Evolutionary conservation across 2,329 filamentous ascomycete genomes (phyloP), one percentile per base, ranked within the genome.

Genomic region (Ceratocystis ficicola): DNA sequence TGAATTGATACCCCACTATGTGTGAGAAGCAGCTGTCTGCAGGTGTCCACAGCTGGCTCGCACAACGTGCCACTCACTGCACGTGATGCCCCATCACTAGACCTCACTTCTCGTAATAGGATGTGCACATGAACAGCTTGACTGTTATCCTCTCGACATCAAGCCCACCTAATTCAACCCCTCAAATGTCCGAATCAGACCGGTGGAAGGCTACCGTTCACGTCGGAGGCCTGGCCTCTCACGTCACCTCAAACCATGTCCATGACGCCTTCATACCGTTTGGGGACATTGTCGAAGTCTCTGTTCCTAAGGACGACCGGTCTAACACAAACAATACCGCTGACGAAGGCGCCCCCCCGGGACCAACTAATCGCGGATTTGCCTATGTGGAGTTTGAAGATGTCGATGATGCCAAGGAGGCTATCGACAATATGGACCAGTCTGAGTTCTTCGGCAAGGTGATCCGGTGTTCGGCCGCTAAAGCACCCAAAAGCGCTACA

Each of bases 341-440:
- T 17, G 59, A 41, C 15, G 50, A 44, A 28, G 41, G 30, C 44
- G 25, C 36, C 8, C 85, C 88, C 5, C 85, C 82, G 61, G 89
- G 95, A 50, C 79, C 85, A 36, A 20, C 57, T n/a, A 94, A 99
- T 75, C 83, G 92, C 64, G 94, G 95, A 0, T 99, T 97, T 75
- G 94, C 92, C 67, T 97, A 99, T 74, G 89, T 99, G 63, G 94
- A 99, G 73, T 99, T 89, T 73, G 91, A 96, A 72, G 83, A 90
- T 66, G 81, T 85, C 12, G 84, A 87, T 66, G 94, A 99, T 76
- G 93, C 92, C 32, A 86, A 86, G 72, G 93, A 97, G 76, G 94
- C 94, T 63, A 96, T 99, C 74, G 91, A 97, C 80, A 99, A 99
- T 74, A 97, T 99, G 93, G 90, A 99, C 74, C 91, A 96, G 74